These are phyloP conservation scores for Gracilaria vermiculophylla DNA, from an alignment of 23 red algal genomes.

Conservation along the genomic window DNA sequence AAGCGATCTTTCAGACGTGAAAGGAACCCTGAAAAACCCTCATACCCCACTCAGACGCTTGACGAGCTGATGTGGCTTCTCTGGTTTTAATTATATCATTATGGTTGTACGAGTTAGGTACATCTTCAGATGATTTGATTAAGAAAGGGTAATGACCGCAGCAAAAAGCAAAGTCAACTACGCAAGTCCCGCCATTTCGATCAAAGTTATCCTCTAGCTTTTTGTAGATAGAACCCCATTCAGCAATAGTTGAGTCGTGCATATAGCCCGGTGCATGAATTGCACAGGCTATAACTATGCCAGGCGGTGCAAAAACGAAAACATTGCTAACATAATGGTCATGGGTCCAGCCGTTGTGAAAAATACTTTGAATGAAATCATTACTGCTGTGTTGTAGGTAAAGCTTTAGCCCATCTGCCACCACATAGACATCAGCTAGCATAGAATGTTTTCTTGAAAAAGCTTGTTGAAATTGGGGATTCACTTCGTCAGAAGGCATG, in stretches of 20 bases:
- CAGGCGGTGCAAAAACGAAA: constrained; percentile 1
- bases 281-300: not conserved
- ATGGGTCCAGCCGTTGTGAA: constrained; percentile 27
- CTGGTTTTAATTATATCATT: no score
- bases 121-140: not conserved
- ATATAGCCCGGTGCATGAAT: constrained; percentile 18
- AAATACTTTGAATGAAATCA: constrained; percentile 5
- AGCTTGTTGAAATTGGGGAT: not conserved
- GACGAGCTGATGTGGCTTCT: not conserved
- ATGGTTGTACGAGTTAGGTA: no score
- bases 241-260: not conserved
- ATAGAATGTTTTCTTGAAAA: not conserved
- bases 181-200: not conserved
- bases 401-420: constrained; percentile 5
- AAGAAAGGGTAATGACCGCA: not conserved
- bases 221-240: not conserved
- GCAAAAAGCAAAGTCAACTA: not conserved
- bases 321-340: constrained; percentile 28
- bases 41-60: constrained; percentile 10
- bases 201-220: not conserved
- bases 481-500: not conserved
- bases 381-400: not conserved
- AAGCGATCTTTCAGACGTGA: not conserved
- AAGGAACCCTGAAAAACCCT: not conserved
- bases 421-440: not conserved